phyloP scores from a whole-genome alignment of 2,329 filamentous ascomycete species.

The Hymenoscyphus occultus region DNA sequence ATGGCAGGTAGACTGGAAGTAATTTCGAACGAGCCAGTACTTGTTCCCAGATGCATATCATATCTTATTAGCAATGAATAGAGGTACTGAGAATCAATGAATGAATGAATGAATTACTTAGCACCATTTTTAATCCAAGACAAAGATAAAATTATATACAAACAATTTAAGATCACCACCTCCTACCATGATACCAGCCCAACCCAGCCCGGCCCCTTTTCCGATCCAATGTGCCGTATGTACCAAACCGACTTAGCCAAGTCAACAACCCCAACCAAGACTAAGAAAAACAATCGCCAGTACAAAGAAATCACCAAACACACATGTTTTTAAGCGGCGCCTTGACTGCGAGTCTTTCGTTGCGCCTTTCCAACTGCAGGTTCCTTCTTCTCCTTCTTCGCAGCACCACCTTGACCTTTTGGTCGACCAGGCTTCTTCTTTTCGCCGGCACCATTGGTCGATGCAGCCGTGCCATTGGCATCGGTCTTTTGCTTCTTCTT shows the following conservation, averaged over 20 bases:
- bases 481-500: conserved; percentile 20
- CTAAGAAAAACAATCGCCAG: neutral
- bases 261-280: conserved; percentile 8
- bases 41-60: no score
- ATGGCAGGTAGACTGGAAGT: no score
- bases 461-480: conserved; percentile 13
- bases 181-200: neutral
- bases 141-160: neutral
- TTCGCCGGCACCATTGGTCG: conserved; percentile 17
- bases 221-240: neutral
- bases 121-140: neutral
- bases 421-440: conserved; percentile 33
- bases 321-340: conserved; percentile 9
- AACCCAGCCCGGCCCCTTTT: neutral
- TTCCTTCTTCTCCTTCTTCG: conserved; percentile 34
- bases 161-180: neutral
- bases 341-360: conserved; percentile 34
- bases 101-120: neutral
- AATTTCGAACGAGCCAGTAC: no score
- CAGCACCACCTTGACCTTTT: conserved; percentile 22
- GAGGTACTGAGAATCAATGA: neutral
- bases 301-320: neutral
- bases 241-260: conserved; percentile 13
- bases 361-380: conserved; percentile 29
- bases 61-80: no score